A percentile compares a stretch with the other conserved stretches of the same genome.
Evolutionary conservation across 2,329 filamentous ascomycete genomes (phyloP).

Genomic region (Aspergillus aculeatus): DNA sequence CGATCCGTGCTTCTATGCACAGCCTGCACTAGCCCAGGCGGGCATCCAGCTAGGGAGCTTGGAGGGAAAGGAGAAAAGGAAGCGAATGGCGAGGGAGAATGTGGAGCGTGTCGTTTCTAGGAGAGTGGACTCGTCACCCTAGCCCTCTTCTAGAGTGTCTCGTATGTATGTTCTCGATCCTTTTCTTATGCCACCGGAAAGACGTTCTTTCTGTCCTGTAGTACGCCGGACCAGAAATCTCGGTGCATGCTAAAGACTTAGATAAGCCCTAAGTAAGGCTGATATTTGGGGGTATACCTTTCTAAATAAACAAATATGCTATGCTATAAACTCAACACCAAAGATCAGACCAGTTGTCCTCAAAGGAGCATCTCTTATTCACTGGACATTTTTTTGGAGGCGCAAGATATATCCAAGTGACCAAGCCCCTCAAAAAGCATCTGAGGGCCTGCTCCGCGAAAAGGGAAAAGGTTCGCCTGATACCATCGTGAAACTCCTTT

Average conservation of each 20-base stretch:
- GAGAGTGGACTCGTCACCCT: not conserved
- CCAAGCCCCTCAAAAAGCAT: not conserved
- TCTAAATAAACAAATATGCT: not conserved
- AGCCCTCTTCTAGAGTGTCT: too few relatives aligned
- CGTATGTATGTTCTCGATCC: too few relatives aligned
- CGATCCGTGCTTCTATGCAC: conserved; percentile 19
- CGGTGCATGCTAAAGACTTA: not conserved
- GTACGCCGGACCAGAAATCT: not conserved
- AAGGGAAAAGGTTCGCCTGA: too few relatives aligned
- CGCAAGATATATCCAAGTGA: not conserved
- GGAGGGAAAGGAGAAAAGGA: conserved; percentile 17
- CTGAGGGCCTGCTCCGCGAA: too few relatives aligned
- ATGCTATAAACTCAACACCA: not conserved
- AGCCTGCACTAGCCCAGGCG: conserved; percentile 16
- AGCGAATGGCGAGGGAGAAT: conserved; percentile 13
- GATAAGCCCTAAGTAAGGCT: not conserved
- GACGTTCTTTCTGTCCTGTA: too few relatives aligned
- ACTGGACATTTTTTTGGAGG: not conserved
- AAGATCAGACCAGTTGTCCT: not conserved
- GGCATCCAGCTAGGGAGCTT: conserved; percentile 17
- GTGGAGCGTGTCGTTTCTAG: conserved; percentile 4
- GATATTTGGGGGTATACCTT: not conserved
- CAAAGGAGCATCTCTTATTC: not conserved
- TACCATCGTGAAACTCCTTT: too few relatives aligned
- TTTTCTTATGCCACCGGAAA: too few relatives aligned